Conservation (phyloP, 768 basidiomycete species). For the Phallus indusiatus region DNA sequence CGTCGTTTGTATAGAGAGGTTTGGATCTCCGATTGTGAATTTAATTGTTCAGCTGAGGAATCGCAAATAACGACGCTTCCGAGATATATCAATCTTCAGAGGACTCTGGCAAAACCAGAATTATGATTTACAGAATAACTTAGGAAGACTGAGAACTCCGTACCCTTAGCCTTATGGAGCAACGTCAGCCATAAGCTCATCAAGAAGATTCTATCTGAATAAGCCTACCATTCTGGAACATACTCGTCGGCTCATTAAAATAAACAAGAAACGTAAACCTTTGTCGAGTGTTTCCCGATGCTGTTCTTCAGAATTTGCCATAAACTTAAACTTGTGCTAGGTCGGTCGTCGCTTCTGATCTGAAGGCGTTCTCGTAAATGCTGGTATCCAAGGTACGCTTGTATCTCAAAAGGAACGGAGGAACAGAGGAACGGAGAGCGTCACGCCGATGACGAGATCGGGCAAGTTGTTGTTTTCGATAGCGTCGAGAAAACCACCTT, state of each 20-base stretch:
- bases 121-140: too few relatives aligned
- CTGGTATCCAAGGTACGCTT: constrained; percentile 59
- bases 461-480: constrained; percentile 77
- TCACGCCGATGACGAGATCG: constrained; percentile 60
- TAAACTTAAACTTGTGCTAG: constrained; percentile 77
- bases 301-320: constrained; percentile 92
- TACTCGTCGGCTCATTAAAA: constrained; percentile 95
- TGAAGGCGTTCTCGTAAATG: constrained; percentile 51
- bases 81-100: too few relatives aligned
- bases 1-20: too few relatives aligned
- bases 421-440: constrained; percentile 33
- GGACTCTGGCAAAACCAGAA: too few relatives aligned
- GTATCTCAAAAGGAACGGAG: constrained; percentile 26
- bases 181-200: neutral
- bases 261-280: constrained; percentile 91
- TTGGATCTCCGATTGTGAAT: too few relatives aligned
- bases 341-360: constrained; percentile 66
- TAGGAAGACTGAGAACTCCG: too few relatives aligned
- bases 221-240: constrained; percentile 85
- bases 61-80: too few relatives aligned
- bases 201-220: neutral
- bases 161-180: constrained; percentile 67
- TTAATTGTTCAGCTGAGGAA: too few relatives aligned
- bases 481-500: constrained; percentile 97
- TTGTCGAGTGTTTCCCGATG: constrained; percentile 95